phyloP scores from a whole-genome alignment of 805 yeast species.

The Metschnikowia anglica region DNA sequence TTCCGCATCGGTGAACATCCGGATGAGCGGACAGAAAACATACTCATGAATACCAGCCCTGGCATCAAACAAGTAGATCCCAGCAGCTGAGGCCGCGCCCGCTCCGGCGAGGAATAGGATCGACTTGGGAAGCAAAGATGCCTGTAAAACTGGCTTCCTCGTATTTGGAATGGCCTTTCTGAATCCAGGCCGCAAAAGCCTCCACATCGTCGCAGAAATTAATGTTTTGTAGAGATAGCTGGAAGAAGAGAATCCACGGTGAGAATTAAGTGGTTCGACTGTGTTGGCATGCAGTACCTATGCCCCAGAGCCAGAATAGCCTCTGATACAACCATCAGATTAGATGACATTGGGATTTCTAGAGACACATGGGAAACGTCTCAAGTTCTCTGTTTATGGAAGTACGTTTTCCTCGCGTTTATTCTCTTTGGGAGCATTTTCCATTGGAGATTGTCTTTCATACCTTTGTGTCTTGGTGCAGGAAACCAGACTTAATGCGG shows the following conservation, averaged over 20 bases:
- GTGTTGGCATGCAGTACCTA: no score
- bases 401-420: no score
- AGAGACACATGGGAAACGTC: no score
- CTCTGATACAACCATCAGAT: no score
- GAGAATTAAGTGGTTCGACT: background rate
- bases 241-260: background rate
- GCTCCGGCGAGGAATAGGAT: constrained; percentile 20
- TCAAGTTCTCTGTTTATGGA: no score
- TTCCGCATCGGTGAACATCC: constrained; percentile 78
- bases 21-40: constrained; percentile 71
- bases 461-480: no score
- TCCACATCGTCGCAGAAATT: constrained; percentile 5
- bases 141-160: constrained; percentile 12
- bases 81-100: constrained; percentile 36
- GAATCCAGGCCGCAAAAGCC: constrained; percentile 5
- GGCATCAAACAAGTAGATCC: constrained; percentile 66
- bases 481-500: no score
- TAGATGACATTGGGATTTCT: no score
- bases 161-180: background rate
- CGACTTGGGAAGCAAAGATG: constrained; percentile 23
- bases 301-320: no score
- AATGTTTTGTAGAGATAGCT: background rate
- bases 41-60: constrained; percentile 82
- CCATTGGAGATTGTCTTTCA: no score
- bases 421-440: no score